Base-by-base conservation (phyloP, 768 basidiomycete species). In the Tylopilus sp. region DNA sequence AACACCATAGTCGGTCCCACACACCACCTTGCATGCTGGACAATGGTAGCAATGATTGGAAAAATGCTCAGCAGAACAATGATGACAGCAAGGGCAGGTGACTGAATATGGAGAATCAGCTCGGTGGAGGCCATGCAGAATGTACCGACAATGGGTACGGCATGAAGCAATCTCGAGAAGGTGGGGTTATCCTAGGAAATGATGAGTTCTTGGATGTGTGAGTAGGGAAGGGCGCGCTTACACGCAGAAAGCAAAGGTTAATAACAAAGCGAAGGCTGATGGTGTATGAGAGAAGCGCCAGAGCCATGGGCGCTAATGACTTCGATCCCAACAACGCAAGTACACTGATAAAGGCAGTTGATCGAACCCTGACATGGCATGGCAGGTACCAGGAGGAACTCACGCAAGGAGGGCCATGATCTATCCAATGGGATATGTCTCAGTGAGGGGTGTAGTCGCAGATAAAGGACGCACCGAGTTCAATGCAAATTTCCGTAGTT, bases 261-360 rank as follows among this genome's bases (percentile, higher is more conserved):
- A 42, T 31, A n/a, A 26, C 26, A 8, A 26, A 26, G 8, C 53
- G 51, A 36, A 66, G 58, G 20, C 44, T 65, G 43, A 61, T 57
- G 12, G 61, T 66, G 28, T 66, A 68, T 3, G 63, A 42, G 10
- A 68, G 52, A 15, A 66, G 55, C 0, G 53, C 47, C 9, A 66
- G 50, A 0, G 53, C 48, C 8, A 47, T 43, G 1, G 44, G 52
- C 10, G 17, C 40, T 20, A 63, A 46, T 4, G 13, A n/a, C 10
- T 33, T 47, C 11, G 56, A 52, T 15, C 51, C 53, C 1, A 61
- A 58, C 10, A 57, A 18, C 0, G 54, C 22, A n/a, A 56, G 50
- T 40, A 61, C 25, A 22, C 39, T 40, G n/a, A n/a, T n/a, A n/a
- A n/a, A n/a, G n/a, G n/a, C n/a, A n/a, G n/a, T n/a, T n/a, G n/a